Conservation (phyloP, 257 asterid species). For the Plantago elongata region DNA sequence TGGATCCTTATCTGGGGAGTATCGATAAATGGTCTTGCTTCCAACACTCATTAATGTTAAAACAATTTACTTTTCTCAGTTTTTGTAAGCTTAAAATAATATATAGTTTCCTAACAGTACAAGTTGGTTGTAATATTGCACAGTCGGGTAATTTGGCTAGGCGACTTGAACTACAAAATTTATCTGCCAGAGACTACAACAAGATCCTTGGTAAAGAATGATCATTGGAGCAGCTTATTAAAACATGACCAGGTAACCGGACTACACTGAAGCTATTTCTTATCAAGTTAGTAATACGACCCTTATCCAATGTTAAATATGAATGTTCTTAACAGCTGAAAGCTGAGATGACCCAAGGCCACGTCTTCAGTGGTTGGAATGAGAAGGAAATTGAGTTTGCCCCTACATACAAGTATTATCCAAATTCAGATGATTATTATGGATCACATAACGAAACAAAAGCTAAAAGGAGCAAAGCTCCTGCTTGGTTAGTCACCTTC, state of each 20-base stretch:
- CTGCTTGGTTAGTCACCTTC: conserved; percentile 42
- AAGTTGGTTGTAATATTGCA: conserved; percentile 17
- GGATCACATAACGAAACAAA: conserved; percentile 31
- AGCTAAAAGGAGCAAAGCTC: conserved; percentile 53
- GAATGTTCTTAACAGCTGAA: conserved; percentile 25
- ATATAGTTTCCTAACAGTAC: background rate
- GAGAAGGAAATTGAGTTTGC: conserved; percentile 57
- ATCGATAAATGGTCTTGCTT: no score
- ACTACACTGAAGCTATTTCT: no score
- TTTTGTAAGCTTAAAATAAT: no score
- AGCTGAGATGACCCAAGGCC: conserved; percentile 48
- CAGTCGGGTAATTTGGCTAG: conserved; percentile 58
- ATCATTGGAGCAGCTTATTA: conserved; percentile 44
- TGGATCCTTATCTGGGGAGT: no score
- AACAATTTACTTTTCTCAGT: no score
- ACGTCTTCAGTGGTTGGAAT: conserved; percentile 56
- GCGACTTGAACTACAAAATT: conserved; percentile 64
- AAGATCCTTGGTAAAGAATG: conserved; percentile 34
- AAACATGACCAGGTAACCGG: conserved; percentile 51
- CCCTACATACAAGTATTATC: conserved; percentile 59
- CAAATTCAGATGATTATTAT: conserved; percentile 43
- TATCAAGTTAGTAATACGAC: background rate
- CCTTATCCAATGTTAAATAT: background rate
- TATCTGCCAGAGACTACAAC: conserved; percentile 52
- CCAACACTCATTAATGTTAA: no score